Evolutionary conservation across 2,329 filamentous ascomycete genomes (phyloP).

Genomic region (Aureobasidium sp.): DNA sequence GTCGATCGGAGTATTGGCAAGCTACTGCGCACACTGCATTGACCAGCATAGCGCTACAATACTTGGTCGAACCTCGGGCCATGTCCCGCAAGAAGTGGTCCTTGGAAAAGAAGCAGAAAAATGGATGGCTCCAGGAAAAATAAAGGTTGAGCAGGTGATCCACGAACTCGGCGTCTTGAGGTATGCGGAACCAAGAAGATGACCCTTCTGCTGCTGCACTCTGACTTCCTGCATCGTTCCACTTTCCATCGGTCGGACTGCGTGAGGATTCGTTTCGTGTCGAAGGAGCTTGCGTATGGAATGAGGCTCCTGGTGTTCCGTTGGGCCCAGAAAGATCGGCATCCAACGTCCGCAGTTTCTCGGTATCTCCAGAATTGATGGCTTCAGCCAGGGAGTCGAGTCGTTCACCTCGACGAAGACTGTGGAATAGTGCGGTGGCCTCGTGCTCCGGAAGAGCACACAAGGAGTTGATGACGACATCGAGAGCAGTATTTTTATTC

Average conservation of each 20-base stretch:
- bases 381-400: slow-evolving; percentile 14
- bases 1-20: slow-evolving; percentile 49
- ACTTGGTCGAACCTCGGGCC: slow-evolving; percentile 51
- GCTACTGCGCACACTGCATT: slow-evolving; percentile 30
- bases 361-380: slow-evolving; percentile 10
- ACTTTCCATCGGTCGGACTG: neutral
- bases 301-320: neutral
- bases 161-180: slow-evolving; percentile 29
- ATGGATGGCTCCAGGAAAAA: slow-evolving; percentile 60
- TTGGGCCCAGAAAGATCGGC: slow-evolving; percentile 9
- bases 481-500: slow-evolving; percentile 30
- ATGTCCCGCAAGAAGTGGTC: slow-evolving; percentile 65
- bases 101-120: slow-evolving; percentile 64
- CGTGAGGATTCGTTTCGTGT: neutral
- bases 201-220: neutral
- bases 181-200: slow-evolving; percentile 26
- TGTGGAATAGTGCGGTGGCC: slow-evolving; percentile 36
- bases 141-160: slow-evolving; percentile 31
- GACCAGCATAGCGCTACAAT: slow-evolving; percentile 51
- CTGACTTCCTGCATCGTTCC: neutral
- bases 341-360: slow-evolving; percentile 13
- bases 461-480: slow-evolving; percentile 38
- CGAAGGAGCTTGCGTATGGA: slow-evolving; percentile 7
- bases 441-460: slow-evolving; percentile 39
- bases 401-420: slow-evolving; percentile 31